Evolutionary conservation across 2,329 filamentous ascomycete genomes (phyloP).

Genomic region (Sordariomycetes sp.): DNA sequence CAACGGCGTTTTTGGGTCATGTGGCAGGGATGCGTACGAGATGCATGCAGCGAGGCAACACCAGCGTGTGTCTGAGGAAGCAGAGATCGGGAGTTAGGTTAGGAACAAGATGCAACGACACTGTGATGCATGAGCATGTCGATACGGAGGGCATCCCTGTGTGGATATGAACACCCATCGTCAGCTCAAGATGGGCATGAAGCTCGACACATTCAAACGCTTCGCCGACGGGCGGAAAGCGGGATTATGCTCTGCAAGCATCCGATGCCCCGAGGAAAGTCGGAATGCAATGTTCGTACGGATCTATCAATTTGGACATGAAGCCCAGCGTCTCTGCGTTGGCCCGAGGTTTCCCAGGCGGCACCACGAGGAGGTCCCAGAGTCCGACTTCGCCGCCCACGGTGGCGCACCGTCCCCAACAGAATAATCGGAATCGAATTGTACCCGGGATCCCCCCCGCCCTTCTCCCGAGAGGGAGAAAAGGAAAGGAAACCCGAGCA

Average conservation of each 20-base stretch:
- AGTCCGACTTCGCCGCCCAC: conserved; percentile 7
- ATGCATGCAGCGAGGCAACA: no score
- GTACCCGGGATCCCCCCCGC: conserved; percentile 23
- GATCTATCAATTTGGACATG: not conserved
- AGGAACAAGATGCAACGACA: no score
- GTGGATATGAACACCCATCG: not conserved
- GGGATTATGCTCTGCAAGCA: not conserved
- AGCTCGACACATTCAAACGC: no score
- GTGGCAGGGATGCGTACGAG: no score
- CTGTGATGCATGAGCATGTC: no score
- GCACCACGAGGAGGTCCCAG: conserved; percentile 7
- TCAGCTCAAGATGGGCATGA: no score
- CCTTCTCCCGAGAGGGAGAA: not conserved
- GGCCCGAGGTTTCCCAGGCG: conserved; percentile 6
- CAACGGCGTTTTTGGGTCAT: no score
- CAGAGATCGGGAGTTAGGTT: no score
- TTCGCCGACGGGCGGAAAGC: not conserved
- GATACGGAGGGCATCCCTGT: no score
- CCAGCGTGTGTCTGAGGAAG: no score
- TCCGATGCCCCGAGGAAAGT: not conserved
- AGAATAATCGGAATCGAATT: conserved; percentile 93
- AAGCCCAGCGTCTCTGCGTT: conserved; percentile 5
- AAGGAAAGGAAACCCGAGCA: conserved; percentile 18
- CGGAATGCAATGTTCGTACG: not conserved
- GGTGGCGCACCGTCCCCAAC: conserved; percentile 55